These are phyloP conservation scores for Cordyceps cicadae DNA, from an alignment of 2,329 filamentous ascomycete species.

Conservation along the genomic window DNA sequence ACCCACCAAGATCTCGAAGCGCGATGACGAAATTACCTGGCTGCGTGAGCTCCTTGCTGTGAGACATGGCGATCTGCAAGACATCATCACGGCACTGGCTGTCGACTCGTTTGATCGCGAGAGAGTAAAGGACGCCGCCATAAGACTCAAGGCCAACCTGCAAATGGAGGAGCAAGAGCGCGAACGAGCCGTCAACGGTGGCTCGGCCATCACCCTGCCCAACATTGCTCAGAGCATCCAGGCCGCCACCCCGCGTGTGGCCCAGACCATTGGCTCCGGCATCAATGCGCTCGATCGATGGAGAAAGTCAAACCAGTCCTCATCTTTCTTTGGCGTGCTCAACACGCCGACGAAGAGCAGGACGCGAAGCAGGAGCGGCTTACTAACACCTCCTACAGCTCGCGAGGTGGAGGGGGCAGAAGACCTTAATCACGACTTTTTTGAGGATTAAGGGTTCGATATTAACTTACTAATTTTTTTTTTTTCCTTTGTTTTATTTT, in stretches of 20 bases:
- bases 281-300: constrained; percentile 97
- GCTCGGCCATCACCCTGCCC: constrained; percentile 58
- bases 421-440: constrained; percentile 52
- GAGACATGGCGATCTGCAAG: constrained; percentile 81
- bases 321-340: constrained; percentile 38
- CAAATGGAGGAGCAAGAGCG: constrained; percentile 98
- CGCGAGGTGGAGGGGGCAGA: constrained; percentile 33
- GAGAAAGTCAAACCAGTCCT: constrained; percentile 60
- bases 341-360: constrained; percentile 30
- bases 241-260: constrained; percentile 72
- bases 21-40: constrained; percentile 91
- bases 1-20: constrained; percentile 75
- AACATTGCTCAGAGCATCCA: constrained; percentile 72
- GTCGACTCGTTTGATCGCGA: constrained; percentile 69
- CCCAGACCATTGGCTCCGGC: constrained; percentile 66
- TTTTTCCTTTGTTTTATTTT: constrained; percentile 24
- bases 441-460: constrained; percentile 32
- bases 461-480: constrained; percentile 3
- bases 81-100: constrained; percentile 76
- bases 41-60: constrained; percentile 87
- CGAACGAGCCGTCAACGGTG: constrained; percentile 69
- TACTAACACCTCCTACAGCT: constrained; percentile 83
- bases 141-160: constrained; percentile 84
- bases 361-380: constrained; percentile 43
- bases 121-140: constrained; percentile 79